Percentiles rank a stretch among this genome's conserved stretches.
phyloP scores from a whole-genome alignment of 768 basidiomycete species.

The Phylloporus rhodoxanthus region DNA sequence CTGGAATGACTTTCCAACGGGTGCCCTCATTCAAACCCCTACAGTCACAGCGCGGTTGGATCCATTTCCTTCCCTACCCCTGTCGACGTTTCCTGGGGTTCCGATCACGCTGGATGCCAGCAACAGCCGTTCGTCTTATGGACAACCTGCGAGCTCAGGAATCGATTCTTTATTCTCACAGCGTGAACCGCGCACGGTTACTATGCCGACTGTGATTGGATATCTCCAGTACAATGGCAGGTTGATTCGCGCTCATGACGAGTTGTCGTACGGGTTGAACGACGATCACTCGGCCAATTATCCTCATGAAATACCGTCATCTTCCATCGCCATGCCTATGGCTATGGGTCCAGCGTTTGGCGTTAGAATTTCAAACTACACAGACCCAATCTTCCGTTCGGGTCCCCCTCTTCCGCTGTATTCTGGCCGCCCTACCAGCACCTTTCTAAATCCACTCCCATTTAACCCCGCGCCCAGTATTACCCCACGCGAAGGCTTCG shows the following conservation, averaged over 20 bases:
- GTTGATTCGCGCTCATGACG: conserved; percentile 3
- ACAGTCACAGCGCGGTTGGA: neutral
- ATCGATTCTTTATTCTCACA: neutral
- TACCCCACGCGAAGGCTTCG: neutral
- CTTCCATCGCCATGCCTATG: conserved; percentile 3
- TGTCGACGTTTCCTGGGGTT: neutral
- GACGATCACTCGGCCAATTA: neutral
- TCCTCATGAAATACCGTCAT: neutral
- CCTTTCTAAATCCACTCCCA: neutral
- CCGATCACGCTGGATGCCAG: neutral
- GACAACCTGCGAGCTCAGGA: neutral
- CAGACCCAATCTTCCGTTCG: neutral
- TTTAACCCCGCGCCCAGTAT: neutral
- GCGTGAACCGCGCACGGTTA: neutral
- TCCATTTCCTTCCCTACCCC: neutral
- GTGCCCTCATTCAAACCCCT: neutral
- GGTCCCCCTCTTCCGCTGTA: neutral
- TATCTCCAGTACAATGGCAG: neutral
- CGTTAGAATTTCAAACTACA: neutral
- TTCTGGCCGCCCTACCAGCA: neutral
- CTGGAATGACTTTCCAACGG: neutral
- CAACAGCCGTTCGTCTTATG: neutral
- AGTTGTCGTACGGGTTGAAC: neutral
- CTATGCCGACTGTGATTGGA: conserved; percentile 1
- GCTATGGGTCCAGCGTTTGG: neutral